Percentiles rank a stretch among this genome's conserved stretches.
Evolutionary conservation across 1,284 basidiomycete species (phyloP).

Genomic region (Ganoderma lucidum): DNA sequence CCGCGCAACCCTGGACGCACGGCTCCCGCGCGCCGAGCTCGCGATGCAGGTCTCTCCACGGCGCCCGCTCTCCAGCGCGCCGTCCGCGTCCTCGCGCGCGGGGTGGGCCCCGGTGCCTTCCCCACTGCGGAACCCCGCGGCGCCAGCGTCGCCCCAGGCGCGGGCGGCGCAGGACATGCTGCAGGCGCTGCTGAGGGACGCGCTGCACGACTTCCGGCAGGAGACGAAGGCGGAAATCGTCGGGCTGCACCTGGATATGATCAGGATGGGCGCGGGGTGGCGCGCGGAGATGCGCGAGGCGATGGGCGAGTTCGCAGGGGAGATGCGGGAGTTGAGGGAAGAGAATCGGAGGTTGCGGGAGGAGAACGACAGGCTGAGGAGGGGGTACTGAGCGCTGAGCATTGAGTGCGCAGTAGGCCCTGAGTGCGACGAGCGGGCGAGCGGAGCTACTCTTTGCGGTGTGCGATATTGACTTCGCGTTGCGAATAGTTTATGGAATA

Average conservation of each 20-base stretch:
- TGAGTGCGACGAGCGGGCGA: neutral
- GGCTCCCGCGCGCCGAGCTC: slow-evolving; percentile 33
- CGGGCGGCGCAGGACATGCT: slow-evolving; percentile 66
- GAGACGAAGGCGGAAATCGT: slow-evolving; percentile 73
- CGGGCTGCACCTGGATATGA: slow-evolving; percentile 74
- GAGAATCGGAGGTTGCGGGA: slow-evolving; percentile 61
- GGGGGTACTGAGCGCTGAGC: slow-evolving; percentile 49
- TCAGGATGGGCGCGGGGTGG: slow-evolving; percentile 70
- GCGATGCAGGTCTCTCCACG: slow-evolving; percentile 71
- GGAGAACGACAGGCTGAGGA: slow-evolving; percentile 71
- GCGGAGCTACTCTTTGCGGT: slow-evolving; percentile 1
- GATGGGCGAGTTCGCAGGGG: slow-evolving; percentile 66
- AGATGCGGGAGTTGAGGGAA: slow-evolving; percentile 53
- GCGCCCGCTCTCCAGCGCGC: slow-evolving; percentile 43
- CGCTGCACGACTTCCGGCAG: slow-evolving; percentile 73
- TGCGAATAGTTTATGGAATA: slow-evolving; percentile 11
- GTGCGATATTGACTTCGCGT: neutral
- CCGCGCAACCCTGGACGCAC: neutral
- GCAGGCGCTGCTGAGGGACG: slow-evolving; percentile 68
- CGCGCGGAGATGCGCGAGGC: slow-evolving; percentile 61
- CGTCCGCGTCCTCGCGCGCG: slow-evolving; percentile 10
- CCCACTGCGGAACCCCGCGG: slow-evolving; percentile 47
- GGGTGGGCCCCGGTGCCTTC: slow-evolving; percentile 50
- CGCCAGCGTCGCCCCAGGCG: slow-evolving; percentile 37
- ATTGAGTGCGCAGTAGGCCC: neutral